Conservation (phyloP, 495 filamentous ascomycete species). For the Talaromyces liani region DNA sequence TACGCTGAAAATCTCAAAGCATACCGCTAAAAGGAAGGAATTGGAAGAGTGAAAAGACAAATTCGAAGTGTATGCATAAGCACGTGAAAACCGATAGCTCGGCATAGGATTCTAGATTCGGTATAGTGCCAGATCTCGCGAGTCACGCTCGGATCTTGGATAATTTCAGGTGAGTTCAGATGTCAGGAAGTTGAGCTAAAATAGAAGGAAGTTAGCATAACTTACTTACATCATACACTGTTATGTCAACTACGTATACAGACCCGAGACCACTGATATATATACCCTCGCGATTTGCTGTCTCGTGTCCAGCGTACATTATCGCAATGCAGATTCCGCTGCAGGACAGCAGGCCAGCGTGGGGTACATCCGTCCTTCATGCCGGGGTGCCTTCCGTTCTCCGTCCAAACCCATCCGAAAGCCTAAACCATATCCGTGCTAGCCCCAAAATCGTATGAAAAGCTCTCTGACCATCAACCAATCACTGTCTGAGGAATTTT, state of each 20-base stretch:
- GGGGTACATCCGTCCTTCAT: background rate
- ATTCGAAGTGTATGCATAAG: background rate
- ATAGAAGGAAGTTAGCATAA: background rate
- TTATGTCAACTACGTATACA: background rate
- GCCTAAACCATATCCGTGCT: background rate
- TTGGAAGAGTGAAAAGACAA: background rate
- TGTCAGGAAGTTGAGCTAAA: background rate
- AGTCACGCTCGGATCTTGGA: background rate
- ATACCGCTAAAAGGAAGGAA: background rate
- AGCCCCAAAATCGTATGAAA: background rate
- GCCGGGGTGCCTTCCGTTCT: background rate
- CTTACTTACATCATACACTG: no score
- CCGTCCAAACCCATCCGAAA: background rate
- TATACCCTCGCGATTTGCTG: background rate
- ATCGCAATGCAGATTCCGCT: background rate
- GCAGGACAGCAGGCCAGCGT: background rate
- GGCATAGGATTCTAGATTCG: background rate
- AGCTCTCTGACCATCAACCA: background rate
- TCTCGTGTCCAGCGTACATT: background rate
- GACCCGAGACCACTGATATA: background rate
- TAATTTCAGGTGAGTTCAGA: background rate
- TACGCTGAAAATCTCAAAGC: background rate
- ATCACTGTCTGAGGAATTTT: background rate
- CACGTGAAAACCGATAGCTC: background rate
- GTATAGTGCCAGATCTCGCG: background rate